phyloP scores from a whole-genome alignment of 2,329 filamentous ascomycete species.

The Alternaria consortialis region DNA sequence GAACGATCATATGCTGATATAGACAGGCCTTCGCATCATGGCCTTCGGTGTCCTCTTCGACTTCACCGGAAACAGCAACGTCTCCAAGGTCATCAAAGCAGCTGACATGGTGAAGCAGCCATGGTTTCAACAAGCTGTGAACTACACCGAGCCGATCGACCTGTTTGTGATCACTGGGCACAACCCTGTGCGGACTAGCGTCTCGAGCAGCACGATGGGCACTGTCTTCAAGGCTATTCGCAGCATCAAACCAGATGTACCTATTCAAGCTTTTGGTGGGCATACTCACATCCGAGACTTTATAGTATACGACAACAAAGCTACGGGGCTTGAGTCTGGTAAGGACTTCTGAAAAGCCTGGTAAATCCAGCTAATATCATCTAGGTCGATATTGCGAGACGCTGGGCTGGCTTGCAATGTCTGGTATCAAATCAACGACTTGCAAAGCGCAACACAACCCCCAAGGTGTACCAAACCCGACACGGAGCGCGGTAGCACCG shows the following conservation, averaged over 20 bases:
- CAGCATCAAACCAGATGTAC: conserved; percentile 63
- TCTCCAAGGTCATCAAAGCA: conserved; percentile 67
- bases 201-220: conserved; percentile 56
- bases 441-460: conserved; percentile 54
- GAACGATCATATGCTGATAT: background rate
- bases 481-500: conserved; percentile 43
- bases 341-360: background rate
- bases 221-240: conserved; percentile 68
- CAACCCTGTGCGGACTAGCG: conserved; percentile 63
- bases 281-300: conserved; percentile 73
- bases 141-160: conserved; percentile 65
- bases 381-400: conserved; percentile 71
- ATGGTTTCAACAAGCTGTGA: conserved; percentile 69
- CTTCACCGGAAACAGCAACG: conserved; percentile 67
- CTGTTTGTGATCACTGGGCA: conserved; percentile 71
- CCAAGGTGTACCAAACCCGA: conserved; percentile 56
- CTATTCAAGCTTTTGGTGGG: conserved; percentile 72
- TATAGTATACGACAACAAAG: conserved; percentile 68
- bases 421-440: conserved; percentile 62
- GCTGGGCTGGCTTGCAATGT: conserved; percentile 72
- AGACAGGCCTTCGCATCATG: conserved; percentile 59
- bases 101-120: conserved; percentile 61
- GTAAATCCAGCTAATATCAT: background rate
- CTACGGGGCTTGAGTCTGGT: conserved; percentile 68
- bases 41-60: conserved; percentile 62